Conservation (phyloP, 306 rosid species). For the Biancaea sappan region DNA sequence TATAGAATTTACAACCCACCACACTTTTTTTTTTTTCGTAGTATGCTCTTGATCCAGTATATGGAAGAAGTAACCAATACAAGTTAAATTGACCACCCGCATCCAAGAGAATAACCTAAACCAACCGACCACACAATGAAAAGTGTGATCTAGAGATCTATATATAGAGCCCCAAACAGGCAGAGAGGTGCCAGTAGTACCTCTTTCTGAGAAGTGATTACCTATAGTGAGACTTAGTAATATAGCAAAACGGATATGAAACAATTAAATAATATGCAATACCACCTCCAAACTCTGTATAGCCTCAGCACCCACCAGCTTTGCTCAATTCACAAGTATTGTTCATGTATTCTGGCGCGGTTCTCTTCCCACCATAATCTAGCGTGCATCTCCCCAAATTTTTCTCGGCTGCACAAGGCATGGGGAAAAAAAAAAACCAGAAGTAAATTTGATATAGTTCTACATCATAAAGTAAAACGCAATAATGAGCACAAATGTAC, state of each 20-base stretch:
- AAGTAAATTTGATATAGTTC: constrained; percentile 23
- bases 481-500: not conserved
- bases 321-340: constrained; percentile 62
- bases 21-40: constrained; percentile 24
- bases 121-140: constrained; percentile 30
- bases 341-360: constrained; percentile 93
- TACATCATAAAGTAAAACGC: constrained; percentile 24
- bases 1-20: constrained; percentile 45
- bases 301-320: constrained; percentile 37
- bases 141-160: constrained; percentile 36
- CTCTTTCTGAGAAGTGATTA: constrained; percentile 41
- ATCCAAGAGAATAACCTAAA: constrained; percentile 44
- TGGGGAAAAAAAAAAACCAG: constrained; percentile 18
- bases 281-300: constrained; percentile 51
- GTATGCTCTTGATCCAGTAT: constrained; percentile 33
- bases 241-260: constrained; percentile 49
- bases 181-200: constrained; percentile 51
- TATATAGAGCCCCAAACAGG: constrained; percentile 42
- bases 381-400: constrained; percentile 95
- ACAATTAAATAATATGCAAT: constrained; percentile 45
- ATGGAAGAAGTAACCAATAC: constrained; percentile 16
- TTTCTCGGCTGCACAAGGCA: constrained; percentile 77
- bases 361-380: constrained; percentile 99
- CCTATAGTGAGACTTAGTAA: constrained; percentile 55
- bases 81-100: constrained; percentile 53